Percentiles rank a stretch among this genome's conserved stretches.
Evolutionary conservation across 2,329 filamentous ascomycete species (phyloP).

Genomic region (Talaromyces rugulosus): DNA sequence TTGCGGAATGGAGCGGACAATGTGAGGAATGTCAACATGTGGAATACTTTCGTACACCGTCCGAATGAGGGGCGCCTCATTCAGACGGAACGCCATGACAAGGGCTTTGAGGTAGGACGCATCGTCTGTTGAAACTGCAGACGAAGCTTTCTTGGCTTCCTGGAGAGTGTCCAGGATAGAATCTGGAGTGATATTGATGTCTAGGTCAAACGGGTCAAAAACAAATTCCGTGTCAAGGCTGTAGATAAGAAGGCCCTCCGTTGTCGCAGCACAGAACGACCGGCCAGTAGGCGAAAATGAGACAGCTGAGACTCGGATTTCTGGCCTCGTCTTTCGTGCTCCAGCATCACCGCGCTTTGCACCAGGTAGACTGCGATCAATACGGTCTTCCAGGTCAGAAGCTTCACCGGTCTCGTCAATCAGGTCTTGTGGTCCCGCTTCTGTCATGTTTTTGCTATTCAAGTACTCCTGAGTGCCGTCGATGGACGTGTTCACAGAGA

Average conservation of each 20-base stretch:
- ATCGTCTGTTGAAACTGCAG: constrained; percentile 65
- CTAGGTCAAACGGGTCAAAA: constrained; percentile 95
- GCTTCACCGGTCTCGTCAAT: constrained; percentile 84
- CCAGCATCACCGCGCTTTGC: constrained; percentile 85
- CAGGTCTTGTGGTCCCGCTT: constrained; percentile 79
- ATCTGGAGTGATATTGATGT: constrained; percentile 86
- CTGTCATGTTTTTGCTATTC: constrained; percentile 86
- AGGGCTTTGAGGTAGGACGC: constrained; percentile 74
- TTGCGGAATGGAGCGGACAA: constrained; percentile 72
- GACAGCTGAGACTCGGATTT: constrained; percentile 78
- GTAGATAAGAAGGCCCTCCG: constrained; percentile 91
- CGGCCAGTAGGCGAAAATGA: constrained; percentile 85
- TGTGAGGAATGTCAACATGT: constrained; percentile 66
- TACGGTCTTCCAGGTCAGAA: constrained; percentile 81
- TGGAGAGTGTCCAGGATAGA: constrained; percentile 72
- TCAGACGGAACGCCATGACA: constrained; percentile 95
- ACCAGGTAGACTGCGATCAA: constrained; percentile 75
- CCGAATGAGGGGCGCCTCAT: constrained; percentile 75
- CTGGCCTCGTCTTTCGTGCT: constrained; percentile 68
- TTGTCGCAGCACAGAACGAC: constrained; percentile 90
- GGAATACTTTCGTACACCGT: constrained; percentile 83
- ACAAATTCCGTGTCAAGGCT: constrained; percentile 77
- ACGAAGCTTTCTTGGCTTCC: constrained; percentile 31
- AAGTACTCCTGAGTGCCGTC: constrained; percentile 96
- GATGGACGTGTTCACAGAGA: constrained; percentile 90